These are phyloP conservation scores for Entomortierella lignicola DNA, from an alignment of 192 early-diverging fungal species.

Conservation along the genomic window DNA sequence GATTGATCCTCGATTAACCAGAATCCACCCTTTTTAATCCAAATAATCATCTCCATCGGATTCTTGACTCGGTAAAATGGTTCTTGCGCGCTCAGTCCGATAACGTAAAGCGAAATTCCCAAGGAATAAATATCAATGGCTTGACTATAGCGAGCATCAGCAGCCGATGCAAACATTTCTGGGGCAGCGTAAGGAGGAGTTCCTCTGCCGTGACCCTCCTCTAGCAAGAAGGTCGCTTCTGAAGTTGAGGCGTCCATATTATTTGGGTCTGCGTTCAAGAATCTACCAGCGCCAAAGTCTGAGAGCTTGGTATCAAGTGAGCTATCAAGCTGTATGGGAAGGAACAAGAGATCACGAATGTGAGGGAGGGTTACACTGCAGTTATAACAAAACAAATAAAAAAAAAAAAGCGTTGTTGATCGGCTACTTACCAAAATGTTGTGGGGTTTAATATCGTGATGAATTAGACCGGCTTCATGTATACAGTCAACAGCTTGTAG, in stretches of 20 bases:
- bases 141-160: constrained; percentile 14
- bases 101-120: constrained; percentile 67
- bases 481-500: constrained; percentile 62
- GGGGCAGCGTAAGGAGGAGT: constrained; percentile 70
- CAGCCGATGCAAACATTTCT: constrained; percentile 58
- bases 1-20: constrained; percentile 67
- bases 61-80: constrained; percentile 68
- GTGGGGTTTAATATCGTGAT: constrained; percentile 73
- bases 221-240: constrained; percentile 3
- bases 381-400: neutral
- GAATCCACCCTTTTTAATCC: constrained; percentile 70
- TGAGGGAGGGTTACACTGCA: too few species aligned
- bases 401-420: neutral
- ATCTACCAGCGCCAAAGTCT: constrained; percentile 54
- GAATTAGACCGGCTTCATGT: constrained; percentile 60
- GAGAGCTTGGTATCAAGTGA: constrained; percentile 27
- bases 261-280: neutral
- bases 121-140: constrained; percentile 63
- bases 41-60: constrained; percentile 70
- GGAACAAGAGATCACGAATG: constrained; percentile 21
- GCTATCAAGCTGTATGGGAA: constrained; percentile 54
- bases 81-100: constrained; percentile 67
- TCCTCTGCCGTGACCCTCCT: constrained; percentile 37
- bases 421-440: constrained; percentile 60
- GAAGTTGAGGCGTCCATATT: neutral